Base-by-base conservation (phyloP, 495 filamentous ascomycete genomes). In the Cercophora samala region DNA sequence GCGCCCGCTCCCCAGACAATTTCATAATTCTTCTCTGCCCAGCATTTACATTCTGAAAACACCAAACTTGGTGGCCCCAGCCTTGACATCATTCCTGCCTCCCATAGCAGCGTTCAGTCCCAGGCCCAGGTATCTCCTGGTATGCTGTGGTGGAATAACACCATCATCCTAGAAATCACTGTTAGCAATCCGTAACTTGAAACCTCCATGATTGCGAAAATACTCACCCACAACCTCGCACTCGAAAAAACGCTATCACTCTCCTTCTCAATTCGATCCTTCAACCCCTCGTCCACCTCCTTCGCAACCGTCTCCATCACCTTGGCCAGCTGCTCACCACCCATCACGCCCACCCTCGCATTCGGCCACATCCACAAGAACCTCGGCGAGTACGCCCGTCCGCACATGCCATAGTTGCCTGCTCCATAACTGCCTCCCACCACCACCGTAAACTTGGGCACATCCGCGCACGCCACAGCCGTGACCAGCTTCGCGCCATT, bases 291-390 rank as follows among this genome's bases (percentile, higher is more conserved):
- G 76, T 98, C 94, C 0, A 87, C 90, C 18, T 83, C 85, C 76
- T 91, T 90, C 8, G 95, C 93, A 0, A 99, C 96, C 2, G 93
- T 89, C 79, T 93, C 89, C 95, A 99, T 99, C 46, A 99, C 95
- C 4, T 89, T 85, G 2, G 89, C 90, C 18, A 99, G 83, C 80
- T 99, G 95, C 81, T 97, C 93, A 21, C 89, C 86, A 51, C 95
- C 95, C 95, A 99, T 99, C 65, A 99, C 95, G 8, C 90, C 91
- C 67, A 97, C 94, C 71, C 90, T 89, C 21, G 95, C 92, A 72
- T 96, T 97, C 17, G 95, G 96, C 95, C 95, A 99, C 87, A 95
- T 96, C 88, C 92, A 99, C 64, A 99, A 79, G 74, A 99, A 90
- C 15, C 93, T 82, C 0, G 95, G 95, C 4, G 86, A 86, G 78